Conservation (phyloP, 169 alveolate genomes). For the Theileria annulata region DNA sequence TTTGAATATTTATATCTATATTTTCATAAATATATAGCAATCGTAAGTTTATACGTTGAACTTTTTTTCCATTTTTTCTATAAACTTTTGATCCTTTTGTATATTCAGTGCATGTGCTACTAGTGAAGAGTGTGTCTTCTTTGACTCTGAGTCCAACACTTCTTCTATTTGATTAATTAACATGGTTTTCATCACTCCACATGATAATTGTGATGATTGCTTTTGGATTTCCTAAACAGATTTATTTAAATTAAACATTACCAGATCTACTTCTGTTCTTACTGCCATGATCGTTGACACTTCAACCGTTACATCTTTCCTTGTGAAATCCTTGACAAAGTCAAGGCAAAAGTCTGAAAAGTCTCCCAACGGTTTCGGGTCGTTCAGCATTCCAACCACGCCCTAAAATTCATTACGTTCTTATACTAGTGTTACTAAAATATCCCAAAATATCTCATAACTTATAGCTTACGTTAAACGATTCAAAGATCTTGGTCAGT, state of each 20-base stretch:
- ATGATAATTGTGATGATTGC: conserved; percentile 72
- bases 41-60: conserved; percentile 38
- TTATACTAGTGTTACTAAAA: not conserved
- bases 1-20: not conserved
- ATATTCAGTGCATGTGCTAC: conserved; percentile 66
- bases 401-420: conserved; percentile 22
- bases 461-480: conserved; percentile 20
- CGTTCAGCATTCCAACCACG: conserved; percentile 45
- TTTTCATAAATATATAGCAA: not conserved
- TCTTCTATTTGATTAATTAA: conserved; percentile 76
- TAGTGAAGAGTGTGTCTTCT: conserved; percentile 68
- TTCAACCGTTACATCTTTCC: conserved; percentile 36
- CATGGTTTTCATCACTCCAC: conserved; percentile 71
- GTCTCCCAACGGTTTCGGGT: conserved; percentile 52
- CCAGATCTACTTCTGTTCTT: conserved; percentile 57
- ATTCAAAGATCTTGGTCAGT: conserved; percentile 27
- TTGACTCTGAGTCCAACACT: conserved; percentile 74
- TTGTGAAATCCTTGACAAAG: not conserved
- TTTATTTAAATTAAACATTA: not conserved
- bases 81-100: conserved; percentile 65
- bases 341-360: conserved; percentile 61
- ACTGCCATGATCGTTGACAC: conserved; percentile 37
- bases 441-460: not conserved
- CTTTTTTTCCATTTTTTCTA: conserved; percentile 71
- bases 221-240: conserved; percentile 57